Conservation (phyloP, 108 stramenopile species). For the Fistulifera pelliculosa region DNA sequence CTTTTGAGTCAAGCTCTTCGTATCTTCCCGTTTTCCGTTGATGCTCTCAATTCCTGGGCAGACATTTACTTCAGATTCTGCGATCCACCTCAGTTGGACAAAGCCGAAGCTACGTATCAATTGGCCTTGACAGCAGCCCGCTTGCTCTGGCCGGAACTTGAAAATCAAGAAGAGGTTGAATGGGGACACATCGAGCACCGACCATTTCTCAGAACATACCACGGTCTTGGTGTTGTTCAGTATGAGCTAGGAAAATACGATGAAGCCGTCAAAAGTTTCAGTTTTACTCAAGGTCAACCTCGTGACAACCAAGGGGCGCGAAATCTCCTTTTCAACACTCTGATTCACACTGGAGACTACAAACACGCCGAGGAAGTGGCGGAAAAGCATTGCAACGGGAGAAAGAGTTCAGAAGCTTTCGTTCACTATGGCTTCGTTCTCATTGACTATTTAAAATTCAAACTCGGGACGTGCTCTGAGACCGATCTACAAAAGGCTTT, state of each 20-base stretch:
- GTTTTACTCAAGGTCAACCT: not conserved
- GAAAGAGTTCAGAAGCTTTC: not conserved
- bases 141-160: conserved; percentile 3
- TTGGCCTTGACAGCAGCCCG: not conserved
- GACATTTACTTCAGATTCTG: no score
- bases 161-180: conserved; percentile 1
- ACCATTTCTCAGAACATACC: not conserved
- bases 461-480: not conserved
- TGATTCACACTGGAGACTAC: not conserved
- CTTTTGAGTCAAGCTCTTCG: no score
- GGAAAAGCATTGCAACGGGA: not conserved
- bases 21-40: no score
- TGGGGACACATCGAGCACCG: conserved; percentile 8
- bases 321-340: not conserved
- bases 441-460: conserved; percentile 1
- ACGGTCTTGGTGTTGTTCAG: conserved; percentile 1
- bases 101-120: not conserved
- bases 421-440: conserved; percentile 1
- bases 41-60: no score
- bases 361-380: not conserved
- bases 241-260: not conserved
- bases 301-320: conserved; percentile 2
- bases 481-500: not conserved
- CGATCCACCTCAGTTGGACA: no score
- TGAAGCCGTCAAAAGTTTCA: conserved; percentile 3